phyloP scores from a whole-genome alignment of 306 rosid species.

The Prunus dulcis region DNA sequence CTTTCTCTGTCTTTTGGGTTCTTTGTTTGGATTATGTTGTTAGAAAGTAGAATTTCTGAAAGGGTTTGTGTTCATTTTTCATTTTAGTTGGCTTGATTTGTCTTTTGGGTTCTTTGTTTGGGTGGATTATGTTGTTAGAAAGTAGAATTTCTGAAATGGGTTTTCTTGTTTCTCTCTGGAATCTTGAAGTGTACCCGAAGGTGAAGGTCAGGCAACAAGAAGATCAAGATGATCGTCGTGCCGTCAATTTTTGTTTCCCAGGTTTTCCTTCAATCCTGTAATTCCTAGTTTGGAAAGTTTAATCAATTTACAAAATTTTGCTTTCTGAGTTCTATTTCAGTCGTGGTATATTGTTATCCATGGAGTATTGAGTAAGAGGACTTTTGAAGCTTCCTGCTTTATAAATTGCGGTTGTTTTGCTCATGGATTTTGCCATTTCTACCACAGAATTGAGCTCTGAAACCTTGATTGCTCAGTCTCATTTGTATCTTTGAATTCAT shows the following conservation, averaged over 20 bases:
- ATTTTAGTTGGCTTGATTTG: not conserved
- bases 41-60: not conserved
- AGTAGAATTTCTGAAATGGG: not conserved
- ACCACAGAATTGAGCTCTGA: not conserved
- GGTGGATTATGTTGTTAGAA: not conserved
- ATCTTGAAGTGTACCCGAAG: slow-evolving; percentile 26
- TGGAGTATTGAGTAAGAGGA: not conserved
- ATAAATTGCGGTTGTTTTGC: not conserved
- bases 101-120: not conserved
- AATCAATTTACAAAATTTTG: not conserved
- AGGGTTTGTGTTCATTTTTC: slow-evolving; percentile 17
- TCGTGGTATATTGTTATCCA: not conserved
- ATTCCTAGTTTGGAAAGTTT: not conserved
- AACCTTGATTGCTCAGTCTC: not conserved
- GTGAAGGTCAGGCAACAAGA: slow-evolving; percentile 31
- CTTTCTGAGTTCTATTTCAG: not conserved
- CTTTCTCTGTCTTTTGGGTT: not conserved
- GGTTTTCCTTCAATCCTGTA: slow-evolving; percentile 14
- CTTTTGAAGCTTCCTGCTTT: not conserved
- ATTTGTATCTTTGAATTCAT: not conserved
- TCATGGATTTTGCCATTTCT: not conserved
- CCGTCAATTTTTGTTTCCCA: slow-evolving; percentile 11
- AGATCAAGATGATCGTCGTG: slow-evolving; percentile 24
- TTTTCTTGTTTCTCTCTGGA: not conserved
- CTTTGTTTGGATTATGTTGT: not conserved